These are phyloP conservation scores for Fusarium lateritium DNA, from an alignment of 2,329 filamentous ascomycete species.

Conservation along the genomic window DNA sequence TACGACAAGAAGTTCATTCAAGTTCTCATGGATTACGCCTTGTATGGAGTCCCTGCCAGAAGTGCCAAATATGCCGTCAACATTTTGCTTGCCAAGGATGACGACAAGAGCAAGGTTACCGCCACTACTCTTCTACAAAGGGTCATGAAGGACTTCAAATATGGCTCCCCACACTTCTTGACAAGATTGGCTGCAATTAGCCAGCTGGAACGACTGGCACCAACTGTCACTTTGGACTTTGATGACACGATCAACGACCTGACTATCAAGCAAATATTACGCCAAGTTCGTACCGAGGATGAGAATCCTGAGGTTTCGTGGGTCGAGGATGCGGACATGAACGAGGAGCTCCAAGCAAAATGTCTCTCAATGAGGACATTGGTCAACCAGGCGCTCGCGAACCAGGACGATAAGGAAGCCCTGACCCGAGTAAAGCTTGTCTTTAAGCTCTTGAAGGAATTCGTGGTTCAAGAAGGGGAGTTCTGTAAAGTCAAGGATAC, in stretches of 20 bases:
- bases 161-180: slow-evolving; percentile 81
- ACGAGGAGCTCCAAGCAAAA: slow-evolving; percentile 88
- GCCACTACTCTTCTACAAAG: slow-evolving; percentile 86
- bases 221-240: slow-evolving; percentile 79
- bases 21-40: slow-evolving; percentile 85
- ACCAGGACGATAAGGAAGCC: slow-evolving; percentile 65
- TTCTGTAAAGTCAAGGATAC: slow-evolving; percentile 82
- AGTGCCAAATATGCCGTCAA: slow-evolving; percentile 95
- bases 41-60: slow-evolving; percentile 84
- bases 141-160: slow-evolving; percentile 80
- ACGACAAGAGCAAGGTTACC: slow-evolving; percentile 84
- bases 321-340: slow-evolving; percentile 76
- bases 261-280: slow-evolving; percentile 80
- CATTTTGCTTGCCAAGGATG: slow-evolving; percentile 82
- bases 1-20: slow-evolving; percentile 85
- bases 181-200: slow-evolving; percentile 79
- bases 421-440: slow-evolving; percentile 76
- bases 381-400: slow-evolving; percentile 84
- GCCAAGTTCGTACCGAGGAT: slow-evolving; percentile 76
- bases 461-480: slow-evolving; percentile 84
- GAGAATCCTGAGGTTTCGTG: slow-evolving; percentile 72
- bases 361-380: slow-evolving; percentile 86
- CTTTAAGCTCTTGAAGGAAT: slow-evolving; percentile 82
- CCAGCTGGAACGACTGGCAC: slow-evolving; percentile 82
- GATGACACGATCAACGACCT: slow-evolving; percentile 86